Base-by-base conservation (phyloP, 78 protist species). In the Guillardia theta region DNA sequence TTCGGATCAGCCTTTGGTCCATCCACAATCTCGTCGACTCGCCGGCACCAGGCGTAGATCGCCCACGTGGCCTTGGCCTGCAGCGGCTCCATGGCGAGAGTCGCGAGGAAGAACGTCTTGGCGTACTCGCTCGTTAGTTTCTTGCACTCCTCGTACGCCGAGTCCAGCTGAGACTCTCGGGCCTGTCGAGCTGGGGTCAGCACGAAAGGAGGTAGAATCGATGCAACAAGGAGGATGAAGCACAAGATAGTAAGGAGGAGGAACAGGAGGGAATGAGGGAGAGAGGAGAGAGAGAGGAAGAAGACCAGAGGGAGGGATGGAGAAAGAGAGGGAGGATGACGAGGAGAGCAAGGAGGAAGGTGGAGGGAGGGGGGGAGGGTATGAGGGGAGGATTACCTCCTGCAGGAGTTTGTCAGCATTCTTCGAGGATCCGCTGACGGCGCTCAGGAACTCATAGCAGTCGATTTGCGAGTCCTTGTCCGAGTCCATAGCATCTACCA, bases 21-120 rank as follows among this genome's bases (percentile, higher is more conserved):
- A 80, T 93, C 95, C 21, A 93, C 95, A n/a, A 93, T 76, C 92
- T 93, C 95, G 53, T 93, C 95, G 33, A 62, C 58, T 2, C 95
- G 92, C 6, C 95, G 47, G 80, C 95, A 93, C 95, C 95, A 93
- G 0, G 92, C 95, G 43, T 93, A 93, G 45, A 93, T 64, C 5
- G 95, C 95, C 92, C 92, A 93, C 21, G 87, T 83, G 3, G 95
- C 92, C 19, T 44, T 30, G 62, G 47, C 45, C 64, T 70, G 48
- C 64, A 30, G 78, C 36, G 83, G 83, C 41, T 70, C 83, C 88
- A 93, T 70, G 45, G 87, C 37, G 1, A 33, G 36, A 33, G 95
- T 93, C 27, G 90, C 95, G 22, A 93, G 36, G 44, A n/a, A 93
- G 54, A 93, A 41, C 4, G 92, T 93, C 77, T 93, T 64, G 18